These are phyloP conservation scores for Salix brachista DNA, from an alignment of 345 rosid species.

Conservation along the genomic window DNA sequence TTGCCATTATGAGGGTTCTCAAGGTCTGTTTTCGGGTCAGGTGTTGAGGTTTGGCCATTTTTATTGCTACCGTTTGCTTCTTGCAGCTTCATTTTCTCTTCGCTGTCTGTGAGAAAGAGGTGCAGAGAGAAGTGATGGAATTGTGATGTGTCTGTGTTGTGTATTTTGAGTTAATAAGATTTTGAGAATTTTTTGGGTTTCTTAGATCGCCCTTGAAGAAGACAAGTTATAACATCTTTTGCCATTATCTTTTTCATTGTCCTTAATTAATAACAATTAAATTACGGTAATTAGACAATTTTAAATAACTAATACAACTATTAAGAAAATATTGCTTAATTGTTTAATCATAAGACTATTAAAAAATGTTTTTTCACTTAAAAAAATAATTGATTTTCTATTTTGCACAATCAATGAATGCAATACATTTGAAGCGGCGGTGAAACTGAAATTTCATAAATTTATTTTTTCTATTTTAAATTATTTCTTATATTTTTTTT, in stretches of 20 bases:
- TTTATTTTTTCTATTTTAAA: too few relatives aligned
- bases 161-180: not conserved
- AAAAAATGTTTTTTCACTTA: too few relatives aligned
- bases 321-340: too few relatives aligned
- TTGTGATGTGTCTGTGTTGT: not conserved
- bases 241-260: conserved; percentile 1
- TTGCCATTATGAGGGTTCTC: conserved; percentile 6
- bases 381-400: too few relatives aligned
- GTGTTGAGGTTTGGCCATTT: conserved; percentile 10
- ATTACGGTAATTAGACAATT: not conserved
- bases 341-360: too few relatives aligned
- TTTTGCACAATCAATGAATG: too few relatives aligned
- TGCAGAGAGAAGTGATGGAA: not conserved
- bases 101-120: not conserved
- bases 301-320: too few relatives aligned
- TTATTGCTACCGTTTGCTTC: conserved; percentile 1
- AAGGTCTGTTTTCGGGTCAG: not conserved
- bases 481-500: too few relatives aligned
- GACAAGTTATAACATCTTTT: not conserved
- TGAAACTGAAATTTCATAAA: too few relatives aligned
- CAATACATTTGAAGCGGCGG: too few relatives aligned
- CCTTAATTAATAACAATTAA: not conserved
- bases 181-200: not conserved
- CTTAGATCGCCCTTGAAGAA: not conserved
- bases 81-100: conserved; percentile 32